Base-by-base conservation (phyloP, 2,329 filamentous ascomycete genomes). In the Dactylellina cionopaga region DNA sequence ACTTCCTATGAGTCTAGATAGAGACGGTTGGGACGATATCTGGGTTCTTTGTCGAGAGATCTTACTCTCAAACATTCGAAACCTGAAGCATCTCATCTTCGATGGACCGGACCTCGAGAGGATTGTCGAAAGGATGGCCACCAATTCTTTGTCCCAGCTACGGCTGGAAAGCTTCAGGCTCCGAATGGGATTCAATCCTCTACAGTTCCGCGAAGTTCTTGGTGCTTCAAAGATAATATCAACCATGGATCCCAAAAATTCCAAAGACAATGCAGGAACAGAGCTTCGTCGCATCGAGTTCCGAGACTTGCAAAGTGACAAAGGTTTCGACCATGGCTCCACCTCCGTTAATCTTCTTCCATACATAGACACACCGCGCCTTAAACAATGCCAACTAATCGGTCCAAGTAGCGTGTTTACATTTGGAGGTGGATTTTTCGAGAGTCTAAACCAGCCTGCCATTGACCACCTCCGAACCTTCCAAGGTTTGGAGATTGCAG, bases 21-120 rank as follows among this genome's bases (percentile, higher is more conserved):
- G 68, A 22, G 19, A 59, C 13, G 52, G 52, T 33, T 72, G 68
- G 68, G 39, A 55, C 13, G 52, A 72, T 22, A 39, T 54, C 3
- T 72, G 59, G 59, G n/a, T 3, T n/a, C 44, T 65, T n/a, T 65
- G 59, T 24, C 24, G 59, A 9, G 10, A 60, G 9, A 59, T 72
- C 3, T 17, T 72, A 2, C 19, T 47, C 2, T 35, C 31, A 3
- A 44, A 65, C 7, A 35, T 43, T 2, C 1, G n/a, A 1, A 72
- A 51, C 13, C 29, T 72, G 3, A 65, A 65, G 24, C 68, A 72
- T 44, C 25, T 72, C 5, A 15, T 35, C 10, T 55, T 37, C 46
- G 59, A 72, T 15, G 68, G 68, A 17, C 59, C 59, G 5, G 68
- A 72, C 17, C 49, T 72, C 3, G 46, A 59, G 24, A 31, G n/a